Percentiles rank a stretch among this genome's conserved stretches.
Conservation (phyloP, 2,329 filamentous ascomycete genomes). For the Pseudocercospora musae region DNA sequence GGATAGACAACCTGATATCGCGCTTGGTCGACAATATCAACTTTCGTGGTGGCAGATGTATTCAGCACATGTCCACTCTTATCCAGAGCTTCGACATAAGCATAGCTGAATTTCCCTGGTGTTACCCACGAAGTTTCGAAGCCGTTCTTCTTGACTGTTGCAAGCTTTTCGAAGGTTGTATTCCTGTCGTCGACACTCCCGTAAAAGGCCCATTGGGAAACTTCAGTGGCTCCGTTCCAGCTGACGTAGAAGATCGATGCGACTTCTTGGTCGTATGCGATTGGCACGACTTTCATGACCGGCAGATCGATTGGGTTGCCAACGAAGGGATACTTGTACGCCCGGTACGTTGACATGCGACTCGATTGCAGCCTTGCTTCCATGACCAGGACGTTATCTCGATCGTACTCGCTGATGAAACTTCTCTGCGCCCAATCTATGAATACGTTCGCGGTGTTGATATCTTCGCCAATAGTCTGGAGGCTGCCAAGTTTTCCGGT, state of each 20-base stretch:
- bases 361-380: conserved; percentile 36
- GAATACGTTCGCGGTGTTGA: conserved; percentile 40
- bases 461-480: conserved; percentile 6
- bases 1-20: neutral
- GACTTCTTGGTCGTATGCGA: conserved; percentile 22
- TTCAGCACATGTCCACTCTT: neutral
- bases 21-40: neutral
- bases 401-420: conserved; percentile 37
- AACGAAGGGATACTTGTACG: conserved; percentile 49
- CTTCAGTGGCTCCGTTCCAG: conserved; percentile 46
- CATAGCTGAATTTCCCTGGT: neutral
- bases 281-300: conserved; percentile 38
- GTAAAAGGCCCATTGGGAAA: conserved; percentile 45
- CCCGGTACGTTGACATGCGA: conserved; percentile 48
- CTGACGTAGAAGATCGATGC: conserved; percentile 46
- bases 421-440: conserved; percentile 46
- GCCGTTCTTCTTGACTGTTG: conserved; percentile 7
- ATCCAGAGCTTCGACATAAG: neutral
- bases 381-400: conserved; percentile 48
- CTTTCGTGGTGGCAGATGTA: neutral
- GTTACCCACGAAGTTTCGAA: conserved; percentile 14
- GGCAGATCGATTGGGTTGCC: conserved; percentile 34
- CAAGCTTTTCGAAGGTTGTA: neutral
- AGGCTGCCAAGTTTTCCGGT: conserved; percentile 10
- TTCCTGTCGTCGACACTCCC: neutral